These are phyloP conservation scores for Hyaloscypha bicolor DNA, from an alignment of 495 filamentous ascomycete species.

Conservation along the genomic window DNA sequence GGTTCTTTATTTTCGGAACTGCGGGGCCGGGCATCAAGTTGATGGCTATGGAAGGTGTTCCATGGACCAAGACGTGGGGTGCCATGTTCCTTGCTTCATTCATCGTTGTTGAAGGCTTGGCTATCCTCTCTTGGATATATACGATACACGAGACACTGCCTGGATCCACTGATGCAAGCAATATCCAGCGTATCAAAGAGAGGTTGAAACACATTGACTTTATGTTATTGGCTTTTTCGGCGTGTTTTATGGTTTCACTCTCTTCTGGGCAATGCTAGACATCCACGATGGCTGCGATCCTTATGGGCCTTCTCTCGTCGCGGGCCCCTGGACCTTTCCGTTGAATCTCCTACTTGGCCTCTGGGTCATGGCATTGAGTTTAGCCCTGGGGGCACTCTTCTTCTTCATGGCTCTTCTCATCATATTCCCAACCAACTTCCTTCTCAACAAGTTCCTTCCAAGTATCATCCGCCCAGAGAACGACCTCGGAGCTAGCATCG, in stretches of 20 bases:
- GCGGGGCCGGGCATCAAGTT: neutral
- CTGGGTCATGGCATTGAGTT: too few species aligned
- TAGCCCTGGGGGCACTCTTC: too few species aligned
- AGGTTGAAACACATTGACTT: neutral
- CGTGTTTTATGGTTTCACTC: neutral
- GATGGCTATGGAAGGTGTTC: neutral
- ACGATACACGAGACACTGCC: neutral
- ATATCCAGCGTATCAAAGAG: neutral
- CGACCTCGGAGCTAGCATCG: too few species aligned
- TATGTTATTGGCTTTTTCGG: neutral
- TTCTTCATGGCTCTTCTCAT: too few species aligned
- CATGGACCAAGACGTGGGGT: conserved; percentile 16
- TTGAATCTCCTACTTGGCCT: too few species aligned
- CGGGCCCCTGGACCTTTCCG: too few species aligned
- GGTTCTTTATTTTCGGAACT: conserved; percentile 16
- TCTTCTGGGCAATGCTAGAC: neutral
- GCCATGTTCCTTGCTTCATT: conserved; percentile 1
- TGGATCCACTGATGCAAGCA: neutral
- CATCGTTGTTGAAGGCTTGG: neutral
- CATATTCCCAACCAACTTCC: too few species aligned
- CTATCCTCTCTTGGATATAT: neutral
- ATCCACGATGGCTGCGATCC: neutral
- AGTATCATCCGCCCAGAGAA: too few species aligned
- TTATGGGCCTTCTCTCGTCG: too few species aligned
- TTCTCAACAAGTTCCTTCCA: too few species aligned